Percentiles rank a stretch among this genome's conserved stretches.
These are phyloP conservation scores for Hyphodiscus sp. DNA, from an alignment of 2,329 filamentous ascomycete species.

Conservation along the genomic window DNA sequence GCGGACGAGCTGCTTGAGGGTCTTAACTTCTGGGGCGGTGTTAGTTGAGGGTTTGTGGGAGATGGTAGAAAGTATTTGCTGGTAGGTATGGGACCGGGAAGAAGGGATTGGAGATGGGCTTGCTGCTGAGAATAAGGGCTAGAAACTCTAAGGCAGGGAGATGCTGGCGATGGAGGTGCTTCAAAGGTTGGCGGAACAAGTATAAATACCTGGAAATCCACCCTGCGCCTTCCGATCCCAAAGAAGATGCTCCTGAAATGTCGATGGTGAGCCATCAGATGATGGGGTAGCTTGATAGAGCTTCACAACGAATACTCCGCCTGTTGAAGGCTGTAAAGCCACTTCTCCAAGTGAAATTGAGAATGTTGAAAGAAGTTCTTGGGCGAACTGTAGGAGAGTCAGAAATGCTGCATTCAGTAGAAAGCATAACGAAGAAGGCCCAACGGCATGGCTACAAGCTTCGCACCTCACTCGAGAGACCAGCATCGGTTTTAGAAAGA, in stretches of 20 bases:
- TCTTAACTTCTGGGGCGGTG: slow-evolving; percentile 62
- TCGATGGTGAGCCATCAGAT: slow-evolving; percentile 9
- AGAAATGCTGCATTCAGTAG: background rate
- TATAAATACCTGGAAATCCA: slow-evolving; percentile 68
- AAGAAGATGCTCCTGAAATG: slow-evolving; percentile 48
- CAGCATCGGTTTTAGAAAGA: background rate
- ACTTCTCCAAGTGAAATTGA: slow-evolving; percentile 77
- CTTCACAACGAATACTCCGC: slow-evolving; percentile 74
- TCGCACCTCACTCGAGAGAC: background rate
- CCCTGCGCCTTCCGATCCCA: slow-evolving; percentile 87
- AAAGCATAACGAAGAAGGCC: background rate
- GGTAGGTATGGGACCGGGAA: no score
- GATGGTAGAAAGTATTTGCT: background rate
- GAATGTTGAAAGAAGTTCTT: slow-evolving; percentile 94
- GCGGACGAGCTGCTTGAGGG: slow-evolving; percentile 76
- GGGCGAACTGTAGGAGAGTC: slow-evolving; percentile 56
- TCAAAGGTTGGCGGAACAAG: background rate
- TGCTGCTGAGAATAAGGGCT: background rate
- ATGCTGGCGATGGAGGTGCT: background rate
- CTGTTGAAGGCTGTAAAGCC: slow-evolving; percentile 75
- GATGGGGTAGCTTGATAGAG: slow-evolving; percentile 38
- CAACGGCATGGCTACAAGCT: background rate
- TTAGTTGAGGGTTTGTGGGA: background rate
- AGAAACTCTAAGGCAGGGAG: background rate
- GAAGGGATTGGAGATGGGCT: background rate